A percentile compares a stretch with the other conserved stretches of the same genome.
Conservation (phyloP, 805 yeast species). For the Jamesozyma lodderae region DNA sequence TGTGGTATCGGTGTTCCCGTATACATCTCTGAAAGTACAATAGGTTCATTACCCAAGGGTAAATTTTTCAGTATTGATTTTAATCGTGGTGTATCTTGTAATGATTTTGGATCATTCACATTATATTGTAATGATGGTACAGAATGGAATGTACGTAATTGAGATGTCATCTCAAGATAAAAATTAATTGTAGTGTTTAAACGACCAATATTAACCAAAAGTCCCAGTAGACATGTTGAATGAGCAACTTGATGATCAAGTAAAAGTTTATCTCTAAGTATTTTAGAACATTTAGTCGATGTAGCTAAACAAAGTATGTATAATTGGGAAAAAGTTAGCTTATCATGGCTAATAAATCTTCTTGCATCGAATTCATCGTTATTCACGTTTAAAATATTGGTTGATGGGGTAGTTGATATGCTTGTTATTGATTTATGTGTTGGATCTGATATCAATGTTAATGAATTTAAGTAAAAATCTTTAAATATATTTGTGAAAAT, state of each 20-base stretch:
- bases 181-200: slow-evolving; percentile 92
- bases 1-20: slow-evolving; percentile 41
- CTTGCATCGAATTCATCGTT: slow-evolving; percentile 32
- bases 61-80: slow-evolving; percentile 68
- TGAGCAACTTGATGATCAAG: slow-evolving; percentile 53
- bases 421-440: not conserved
- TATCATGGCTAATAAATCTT: slow-evolving; percentile 32
- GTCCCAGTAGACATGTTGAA: slow-evolving; percentile 71
- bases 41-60: slow-evolving; percentile 24
- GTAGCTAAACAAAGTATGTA: slow-evolving; percentile 76
- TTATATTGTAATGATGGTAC: slow-evolving; percentile 73
- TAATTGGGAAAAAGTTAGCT: slow-evolving; percentile 71
- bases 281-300: slow-evolving; percentile 73
- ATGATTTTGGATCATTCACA: slow-evolving; percentile 49
- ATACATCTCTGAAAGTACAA: slow-evolving; percentile 58
- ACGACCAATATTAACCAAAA: slow-evolving; percentile 84
- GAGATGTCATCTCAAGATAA: slow-evolving; percentile 92
- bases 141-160: slow-evolving; percentile 84
- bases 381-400: slow-evolving; percentile 18
- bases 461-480: slow-evolving; percentile 30
- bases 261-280: slow-evolving; percentile 67
- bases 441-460: slow-evolving; percentile 25
- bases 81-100: slow-evolving; percentile 91
- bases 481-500: slow-evolving; percentile 63
- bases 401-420: not conserved